phyloP scores from a whole-genome alignment of 257 asterid species.

The Lantana camara region DNA sequence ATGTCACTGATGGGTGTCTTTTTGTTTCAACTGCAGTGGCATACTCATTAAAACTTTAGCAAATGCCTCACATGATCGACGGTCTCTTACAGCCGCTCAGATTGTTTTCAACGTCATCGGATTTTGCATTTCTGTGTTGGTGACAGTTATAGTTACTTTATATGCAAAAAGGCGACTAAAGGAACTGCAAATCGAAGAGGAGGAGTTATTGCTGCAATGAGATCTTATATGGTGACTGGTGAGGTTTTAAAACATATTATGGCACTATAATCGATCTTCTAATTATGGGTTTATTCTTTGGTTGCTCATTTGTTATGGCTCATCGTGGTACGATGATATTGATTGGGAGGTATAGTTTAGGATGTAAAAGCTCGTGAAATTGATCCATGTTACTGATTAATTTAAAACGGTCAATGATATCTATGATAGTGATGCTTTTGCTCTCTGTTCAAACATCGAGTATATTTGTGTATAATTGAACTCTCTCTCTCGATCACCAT shows the following conservation, averaged over 20 bases:
- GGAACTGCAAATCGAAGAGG: constrained; percentile 69
- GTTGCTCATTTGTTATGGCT: constrained; percentile 5
- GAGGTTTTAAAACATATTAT: constrained; percentile 1
- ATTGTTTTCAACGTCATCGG: constrained; percentile 62
- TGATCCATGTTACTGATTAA: constrained; percentile 9
- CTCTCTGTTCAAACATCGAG: neutral
- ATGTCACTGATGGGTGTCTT: constrained; percentile 8
- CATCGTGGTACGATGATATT: constrained; percentile 1
- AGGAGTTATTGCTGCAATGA: constrained; percentile 57
- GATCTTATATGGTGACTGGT: neutral
- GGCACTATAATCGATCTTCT: neutral
- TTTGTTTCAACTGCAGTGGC: constrained; percentile 53
- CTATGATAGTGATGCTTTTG: constrained; percentile 4
- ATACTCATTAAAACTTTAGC: constrained; percentile 74
- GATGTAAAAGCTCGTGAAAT: neutral
- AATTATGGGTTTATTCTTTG: constrained; percentile 10
- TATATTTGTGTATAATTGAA: constrained; percentile 14
- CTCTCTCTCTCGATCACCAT: constrained; percentile 10
- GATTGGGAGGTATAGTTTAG: neutral
- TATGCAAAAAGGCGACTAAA: constrained; percentile 73
- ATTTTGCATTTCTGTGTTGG: constrained; percentile 51
- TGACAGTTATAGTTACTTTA: constrained; percentile 65
- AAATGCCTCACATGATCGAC: constrained; percentile 64
- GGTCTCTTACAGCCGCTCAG: constrained; percentile 50
- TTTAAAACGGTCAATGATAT: neutral